These are phyloP conservation scores for Theobroma cacao DNA, from an alignment of 345 rosid species.

Conservation along the genomic window DNA sequence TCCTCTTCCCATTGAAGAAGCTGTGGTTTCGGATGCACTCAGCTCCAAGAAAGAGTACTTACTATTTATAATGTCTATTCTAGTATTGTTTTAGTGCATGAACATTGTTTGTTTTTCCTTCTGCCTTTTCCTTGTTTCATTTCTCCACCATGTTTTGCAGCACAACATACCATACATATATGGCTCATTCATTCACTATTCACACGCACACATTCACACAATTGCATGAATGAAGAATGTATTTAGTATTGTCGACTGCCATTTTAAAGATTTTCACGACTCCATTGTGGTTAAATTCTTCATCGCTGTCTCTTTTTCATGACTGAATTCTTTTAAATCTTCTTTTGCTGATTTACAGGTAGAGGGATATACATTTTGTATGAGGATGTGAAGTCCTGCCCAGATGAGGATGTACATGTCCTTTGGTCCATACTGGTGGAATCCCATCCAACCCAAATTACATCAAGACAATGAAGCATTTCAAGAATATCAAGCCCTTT, in stretches of 20 bases:
- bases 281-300: background rate
- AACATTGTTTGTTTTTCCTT: background rate
- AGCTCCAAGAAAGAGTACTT: constrained; percentile 27
- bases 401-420: constrained; percentile 84
- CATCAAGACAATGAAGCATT: constrained; percentile 37
- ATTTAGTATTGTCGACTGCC: background rate
- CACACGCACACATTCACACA: background rate
- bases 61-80: background rate
- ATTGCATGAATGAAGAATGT: background rate
- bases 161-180: background rate
- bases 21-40: constrained; percentile 33
- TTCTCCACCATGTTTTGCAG: background rate
- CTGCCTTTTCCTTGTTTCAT: background rate
- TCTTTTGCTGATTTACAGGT: constrained; percentile 35
- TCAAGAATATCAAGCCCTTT: background rate
- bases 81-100: background rate
- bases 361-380: constrained; percentile 83
- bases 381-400: constrained; percentile 88
- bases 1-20: constrained; percentile 42
- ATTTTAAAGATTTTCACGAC: background rate
- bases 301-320: background rate
- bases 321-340: background rate
- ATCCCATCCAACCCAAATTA: constrained; percentile 51
- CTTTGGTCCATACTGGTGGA: constrained; percentile 91
- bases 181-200: background rate